Conservation (phyloP, 129 eudicot genomes). For the Pittosporum tobira region DNA sequence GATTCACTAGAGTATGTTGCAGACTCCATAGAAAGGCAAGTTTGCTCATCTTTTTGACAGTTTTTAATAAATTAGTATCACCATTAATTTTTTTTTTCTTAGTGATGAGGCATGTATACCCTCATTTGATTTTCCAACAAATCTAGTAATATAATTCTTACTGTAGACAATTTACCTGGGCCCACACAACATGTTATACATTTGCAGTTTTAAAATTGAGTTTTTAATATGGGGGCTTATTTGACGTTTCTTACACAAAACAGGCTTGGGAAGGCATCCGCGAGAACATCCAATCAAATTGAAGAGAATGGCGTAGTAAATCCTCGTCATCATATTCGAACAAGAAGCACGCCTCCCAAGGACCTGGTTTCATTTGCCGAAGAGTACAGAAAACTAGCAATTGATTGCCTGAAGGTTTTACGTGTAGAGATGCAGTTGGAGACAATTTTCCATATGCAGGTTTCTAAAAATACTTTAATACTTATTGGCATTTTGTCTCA, state of each 20-base stretch:
- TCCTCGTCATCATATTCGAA: constrained; percentile 46
- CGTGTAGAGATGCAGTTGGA: constrained; percentile 95
- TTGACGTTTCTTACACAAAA: constrained; percentile 1
- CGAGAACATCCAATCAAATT: constrained; percentile 39
- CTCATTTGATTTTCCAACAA: not conserved
- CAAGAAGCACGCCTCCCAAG: constrained; percentile 55
- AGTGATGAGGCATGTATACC: too few relatives aligned
- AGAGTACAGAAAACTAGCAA: constrained; percentile 86
- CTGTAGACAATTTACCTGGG: not conserved
- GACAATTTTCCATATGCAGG: constrained; percentile 95
- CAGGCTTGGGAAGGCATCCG: constrained; percentile 76
- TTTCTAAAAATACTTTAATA: constrained; percentile 19
- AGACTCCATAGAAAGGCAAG: constrained; percentile 93
- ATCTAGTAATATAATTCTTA: not conserved
- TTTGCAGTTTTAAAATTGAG: not conserved
- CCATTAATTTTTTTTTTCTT: not conserved
- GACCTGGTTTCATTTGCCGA: constrained; percentile 90
- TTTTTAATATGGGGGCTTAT: constrained; percentile 7
- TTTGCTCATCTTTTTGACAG: constrained; percentile 11
- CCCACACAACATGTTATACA: not conserved
- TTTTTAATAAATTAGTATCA: too few relatives aligned
- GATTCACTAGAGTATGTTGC: constrained; percentile 99
- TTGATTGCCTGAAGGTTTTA: constrained; percentile 95
- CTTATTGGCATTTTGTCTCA: not conserved
- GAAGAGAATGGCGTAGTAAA: constrained; percentile 36